A percentile compares a stretch with the other conserved stretches of the same genome.
phyloP scores from a whole-genome alignment of 345 rosid species.

The Eucalyptus grandis region DNA sequence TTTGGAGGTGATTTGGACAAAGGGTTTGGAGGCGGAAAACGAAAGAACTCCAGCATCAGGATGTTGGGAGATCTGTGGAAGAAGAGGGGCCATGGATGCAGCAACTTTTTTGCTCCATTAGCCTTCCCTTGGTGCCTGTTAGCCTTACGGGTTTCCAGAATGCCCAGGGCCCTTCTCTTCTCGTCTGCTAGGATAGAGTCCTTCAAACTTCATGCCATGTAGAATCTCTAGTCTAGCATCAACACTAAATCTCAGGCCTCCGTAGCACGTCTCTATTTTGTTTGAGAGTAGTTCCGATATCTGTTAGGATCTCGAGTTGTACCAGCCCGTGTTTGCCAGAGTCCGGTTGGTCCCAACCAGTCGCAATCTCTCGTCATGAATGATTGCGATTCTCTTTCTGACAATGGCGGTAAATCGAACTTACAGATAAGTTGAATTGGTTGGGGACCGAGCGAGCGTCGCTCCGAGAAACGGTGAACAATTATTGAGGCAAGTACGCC shows the following conservation, averaged over 20 bases:
- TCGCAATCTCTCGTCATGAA: neutral
- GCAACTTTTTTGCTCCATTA: neutral
- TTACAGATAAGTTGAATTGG: neutral
- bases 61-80: slow-evolving; percentile 87
- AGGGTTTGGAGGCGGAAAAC: slow-evolving; percentile 58
- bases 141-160: neutral
- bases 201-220: neutral
- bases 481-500: neutral
- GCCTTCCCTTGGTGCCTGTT: neutral
- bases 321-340: neutral
- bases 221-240: neutral
- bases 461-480: neutral
- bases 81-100: slow-evolving; percentile 48
- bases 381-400: neutral
- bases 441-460: neutral
- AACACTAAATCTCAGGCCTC: neutral
- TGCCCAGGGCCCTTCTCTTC: neutral
- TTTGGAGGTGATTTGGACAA: slow-evolving; percentile 18
- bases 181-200: neutral
- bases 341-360: neutral
- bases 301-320: neutral
- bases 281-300: neutral
- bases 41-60: slow-evolving; percentile 61
- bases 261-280: neutral
- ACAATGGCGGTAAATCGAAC: neutral